Base-by-base conservation (phyloP, 192 early-diverging fungal species). In the Coemansia sp. region DNA sequence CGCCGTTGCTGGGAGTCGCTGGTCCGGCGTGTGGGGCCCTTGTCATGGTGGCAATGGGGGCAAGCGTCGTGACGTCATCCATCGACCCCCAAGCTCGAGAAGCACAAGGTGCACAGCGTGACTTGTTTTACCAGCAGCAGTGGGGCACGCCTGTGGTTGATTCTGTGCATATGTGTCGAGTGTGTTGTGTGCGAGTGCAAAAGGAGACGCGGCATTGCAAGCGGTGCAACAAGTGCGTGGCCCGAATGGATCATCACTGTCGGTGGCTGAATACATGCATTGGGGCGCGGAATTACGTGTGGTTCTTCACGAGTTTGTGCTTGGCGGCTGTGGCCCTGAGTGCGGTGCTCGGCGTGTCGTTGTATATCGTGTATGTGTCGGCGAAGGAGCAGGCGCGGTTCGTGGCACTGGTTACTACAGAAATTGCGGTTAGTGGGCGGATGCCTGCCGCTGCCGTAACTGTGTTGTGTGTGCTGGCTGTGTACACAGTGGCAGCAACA, bases 151-250 rank as follows among this genome's bases (percentile, higher is more conserved):
- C 73, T 1, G 76, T 47, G 2, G 65, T 78, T 21, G 67, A 82
- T 0, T 25, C 17, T 4, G 61, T 69, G 5, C 31, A 56, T 25
- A 24, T 53, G 21, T 82, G 81, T 46, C 66, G 72, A 14, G 74
- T 82, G 11, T 82, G 81, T 56, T 61, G 66, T n/a, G 63, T 66
- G 7, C 25, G 38, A 3, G 54, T 57, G 0, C 24, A 40, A 3
- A 58, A 54, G 4, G 37, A 18, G 12, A 82, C 81, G 3, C 68
- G 81, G 12, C 81, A 82, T 56, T 82, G 81, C 61, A 82, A 82
- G 64, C 66, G 71, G 10, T 82, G 81, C 70, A 78, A 78, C 64
- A 77, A 77, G 40, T 82, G 81, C 54, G 69, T 82, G n/a, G 62
- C 63, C 4, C 14, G 25, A 3, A 52, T 59, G 25, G 68, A 76